phyloP scores from a whole-genome alignment of 345 rosid species.

The Carallia brachiata region DNA sequence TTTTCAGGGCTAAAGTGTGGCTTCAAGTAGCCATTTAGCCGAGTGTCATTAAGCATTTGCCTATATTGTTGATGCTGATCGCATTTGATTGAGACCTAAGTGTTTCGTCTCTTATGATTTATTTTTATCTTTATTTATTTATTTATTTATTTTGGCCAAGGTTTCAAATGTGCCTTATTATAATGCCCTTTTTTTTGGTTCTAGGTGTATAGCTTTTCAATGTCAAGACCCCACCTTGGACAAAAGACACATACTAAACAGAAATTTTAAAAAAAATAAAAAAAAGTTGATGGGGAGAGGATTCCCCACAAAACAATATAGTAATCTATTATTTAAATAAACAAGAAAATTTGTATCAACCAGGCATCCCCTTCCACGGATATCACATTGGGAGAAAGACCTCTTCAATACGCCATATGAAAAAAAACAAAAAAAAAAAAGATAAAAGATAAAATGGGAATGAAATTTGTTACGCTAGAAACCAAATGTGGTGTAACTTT shows the following conservation, averaged over 20 bases:
- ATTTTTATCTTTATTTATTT: too few relatives aligned
- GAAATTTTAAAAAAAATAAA: neutral
- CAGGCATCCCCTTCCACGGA: too few relatives aligned
- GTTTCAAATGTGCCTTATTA: neutral
- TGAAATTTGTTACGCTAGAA: too few relatives aligned
- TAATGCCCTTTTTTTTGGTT: neutral
- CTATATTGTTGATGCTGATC: neutral
- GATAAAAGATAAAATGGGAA: too few relatives aligned
- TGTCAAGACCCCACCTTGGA: conserved; percentile 9
- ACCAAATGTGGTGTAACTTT: too few relatives aligned
- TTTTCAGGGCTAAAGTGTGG: too few relatives aligned
- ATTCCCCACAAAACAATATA: neutral
- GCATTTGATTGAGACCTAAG: conserved; percentile 2
- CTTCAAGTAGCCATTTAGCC: neutral
- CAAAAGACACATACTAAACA: conserved; percentile 2
- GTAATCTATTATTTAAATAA: too few relatives aligned
- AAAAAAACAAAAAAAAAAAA: too few relatives aligned
- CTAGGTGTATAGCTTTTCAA: neutral
- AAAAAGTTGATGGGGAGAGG: conserved; percentile 1
- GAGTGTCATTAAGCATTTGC: conserved; percentile 1
- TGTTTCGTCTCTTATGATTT: neutral
- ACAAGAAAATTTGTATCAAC: too few relatives aligned
- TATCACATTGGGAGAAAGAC: too few relatives aligned
- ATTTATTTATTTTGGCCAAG: neutral
- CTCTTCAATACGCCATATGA: too few relatives aligned